Evolutionary conservation across 352 stramenopile genomes (phyloP).

Genomic region (Phytophthora tentaculata): DNA sequence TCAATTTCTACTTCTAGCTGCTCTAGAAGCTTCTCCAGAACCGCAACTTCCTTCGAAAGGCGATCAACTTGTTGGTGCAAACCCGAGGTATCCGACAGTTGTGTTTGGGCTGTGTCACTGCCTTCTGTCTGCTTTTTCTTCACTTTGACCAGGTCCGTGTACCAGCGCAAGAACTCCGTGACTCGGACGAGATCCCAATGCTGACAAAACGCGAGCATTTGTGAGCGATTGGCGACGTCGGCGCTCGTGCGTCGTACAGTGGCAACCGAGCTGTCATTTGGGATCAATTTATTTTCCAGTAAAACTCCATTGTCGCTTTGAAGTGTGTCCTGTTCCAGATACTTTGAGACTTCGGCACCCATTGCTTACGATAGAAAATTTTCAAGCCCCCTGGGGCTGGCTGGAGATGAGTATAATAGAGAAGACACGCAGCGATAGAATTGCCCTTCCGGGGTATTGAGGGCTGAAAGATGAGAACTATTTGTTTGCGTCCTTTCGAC

Average conservation of each 20-base stretch:
- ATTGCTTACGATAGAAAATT: conserved; percentile 19
- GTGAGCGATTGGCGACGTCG: conserved; percentile 52
- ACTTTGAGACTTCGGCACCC: conserved; percentile 52
- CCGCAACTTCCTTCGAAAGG: conserved; percentile 38
- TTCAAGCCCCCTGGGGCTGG: not conserved
- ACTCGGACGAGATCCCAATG: conserved; percentile 66
- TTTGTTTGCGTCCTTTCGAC: no score
- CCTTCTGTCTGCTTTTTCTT: conserved; percentile 17
- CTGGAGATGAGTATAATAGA: no score
- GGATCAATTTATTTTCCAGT: conserved; percentile 33
- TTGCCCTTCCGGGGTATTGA: no score
- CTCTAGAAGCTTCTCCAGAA: conserved; percentile 42
- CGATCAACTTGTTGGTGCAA: conserved; percentile 42
- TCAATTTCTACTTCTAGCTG: conserved; percentile 56
- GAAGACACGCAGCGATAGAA: not conserved
- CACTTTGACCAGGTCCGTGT: conserved; percentile 45
- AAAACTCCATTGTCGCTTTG: conserved; percentile 52
- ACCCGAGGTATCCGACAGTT: conserved; percentile 32
- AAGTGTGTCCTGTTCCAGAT: conserved; percentile 48
- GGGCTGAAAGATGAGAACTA: no score
- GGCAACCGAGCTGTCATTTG: not conserved
- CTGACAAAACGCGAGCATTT: conserved; percentile 64
- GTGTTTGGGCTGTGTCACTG: not conserved
- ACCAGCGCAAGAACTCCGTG: conserved; percentile 65
- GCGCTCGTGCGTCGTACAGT: conserved; percentile 39